Conservation (phyloP, 495 filamentous ascomycete genomes). For the Penicillium macrosclerotiorum region DNA sequence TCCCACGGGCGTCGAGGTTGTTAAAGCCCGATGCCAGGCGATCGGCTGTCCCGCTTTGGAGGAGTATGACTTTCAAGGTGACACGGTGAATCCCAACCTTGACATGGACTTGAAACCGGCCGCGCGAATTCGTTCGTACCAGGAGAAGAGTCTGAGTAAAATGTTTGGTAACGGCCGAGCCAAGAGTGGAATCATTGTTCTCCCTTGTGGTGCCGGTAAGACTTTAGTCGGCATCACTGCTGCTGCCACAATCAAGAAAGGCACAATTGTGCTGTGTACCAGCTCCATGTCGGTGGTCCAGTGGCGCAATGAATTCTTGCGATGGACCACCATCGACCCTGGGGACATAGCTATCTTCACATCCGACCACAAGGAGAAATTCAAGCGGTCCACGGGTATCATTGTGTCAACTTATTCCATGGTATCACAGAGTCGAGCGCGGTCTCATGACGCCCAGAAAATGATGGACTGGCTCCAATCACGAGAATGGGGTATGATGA, state of each 20-base stretch:
- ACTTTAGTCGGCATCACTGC: conserved; percentile 96
- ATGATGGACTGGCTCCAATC: conserved; percentile 94
- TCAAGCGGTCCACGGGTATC: conserved; percentile 85
- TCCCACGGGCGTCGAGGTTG: conserved; percentile 70
- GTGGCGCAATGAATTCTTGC: conserved; percentile 93
- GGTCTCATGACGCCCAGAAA: conserved; percentile 90
- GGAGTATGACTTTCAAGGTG: conserved; percentile 98
- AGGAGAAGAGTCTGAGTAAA: conserved; percentile 95
- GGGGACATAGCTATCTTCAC: conserved; percentile 94
- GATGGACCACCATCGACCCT: conserved; percentile 97
- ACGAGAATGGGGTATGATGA: conserved; percentile 98
- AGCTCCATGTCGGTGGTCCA: conserved; percentile 97
- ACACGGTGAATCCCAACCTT: conserved; percentile 80
- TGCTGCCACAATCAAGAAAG: conserved; percentile 96
- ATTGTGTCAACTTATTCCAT: conserved; percentile 98
- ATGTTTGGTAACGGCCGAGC: conserved; percentile 99
- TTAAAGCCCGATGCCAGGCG: conserved; percentile 86
- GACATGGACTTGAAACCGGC: conserved; percentile 81
- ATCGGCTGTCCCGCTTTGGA: conserved; percentile 86
- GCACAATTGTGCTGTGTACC: conserved; percentile 90
- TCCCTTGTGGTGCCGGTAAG: conserved; percentile 96
- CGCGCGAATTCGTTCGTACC: conserved; percentile 56
- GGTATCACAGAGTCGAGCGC: conserved; percentile 83
- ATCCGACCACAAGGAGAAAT: conserved; percentile 87
- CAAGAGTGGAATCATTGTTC: conserved; percentile 94